These are phyloP conservation scores for Erodium trifolium DNA, from an alignment of 441 rosid species.

Conservation along the genomic window DNA sequence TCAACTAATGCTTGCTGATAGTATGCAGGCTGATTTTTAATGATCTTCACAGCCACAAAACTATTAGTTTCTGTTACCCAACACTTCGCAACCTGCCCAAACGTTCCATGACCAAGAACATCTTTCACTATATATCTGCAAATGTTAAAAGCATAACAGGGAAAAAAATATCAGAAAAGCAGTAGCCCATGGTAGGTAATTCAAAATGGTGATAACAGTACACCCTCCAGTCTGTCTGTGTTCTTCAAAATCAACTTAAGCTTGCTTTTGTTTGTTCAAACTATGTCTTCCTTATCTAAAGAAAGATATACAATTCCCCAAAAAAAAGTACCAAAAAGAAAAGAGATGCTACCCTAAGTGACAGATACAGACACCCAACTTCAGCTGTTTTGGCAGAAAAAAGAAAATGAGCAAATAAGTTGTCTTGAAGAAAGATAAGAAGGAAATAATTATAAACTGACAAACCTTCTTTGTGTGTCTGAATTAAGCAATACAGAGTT, in stretches of 20 bases:
- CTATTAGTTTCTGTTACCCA: conserved; percentile 67
- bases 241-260: not conserved
- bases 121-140: conserved; percentile 95
- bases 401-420: not conserved
- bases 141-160: not conserved
- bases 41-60: conserved; percentile 92
- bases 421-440: not conserved
- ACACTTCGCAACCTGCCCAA: conserved; percentile 99
- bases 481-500: conserved; percentile 63
- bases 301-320: not conserved
- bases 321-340: not conserved
- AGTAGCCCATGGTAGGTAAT: conserved; percentile 3
- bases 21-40: conserved; percentile 96
- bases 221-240: not conserved
- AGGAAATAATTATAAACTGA: conserved; percentile 1
- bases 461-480: conserved; percentile 76
- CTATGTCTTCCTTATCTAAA: not conserved
- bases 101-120: conserved; percentile 99
- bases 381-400: not conserved
- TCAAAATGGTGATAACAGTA: not conserved
- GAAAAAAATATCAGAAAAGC: not conserved
- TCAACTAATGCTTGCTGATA: conserved; percentile 97
- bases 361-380: not conserved
- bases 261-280: not conserved
- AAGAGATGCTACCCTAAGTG: not conserved